Base-by-base conservation (phyloP, 306 rosid species). In the Quillaja saponaria region DNA sequence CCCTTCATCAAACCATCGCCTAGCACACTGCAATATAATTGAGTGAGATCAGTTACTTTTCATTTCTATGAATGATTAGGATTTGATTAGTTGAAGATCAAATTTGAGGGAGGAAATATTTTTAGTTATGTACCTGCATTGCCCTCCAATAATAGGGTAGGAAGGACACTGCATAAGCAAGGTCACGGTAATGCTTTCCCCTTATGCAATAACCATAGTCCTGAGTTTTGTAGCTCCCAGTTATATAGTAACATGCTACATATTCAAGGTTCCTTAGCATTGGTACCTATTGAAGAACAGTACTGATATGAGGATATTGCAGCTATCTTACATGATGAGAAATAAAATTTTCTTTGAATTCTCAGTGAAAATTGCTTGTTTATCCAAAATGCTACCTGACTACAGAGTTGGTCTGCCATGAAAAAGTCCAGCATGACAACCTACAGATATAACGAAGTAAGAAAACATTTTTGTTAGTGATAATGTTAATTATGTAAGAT, bases 361-460 rank as follows among this genome's bases (percentile, higher is more conserved):
- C 13, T 37, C 14, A 38, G 8, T 12, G 28, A 17, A 31, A 8
- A 14, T 17, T 34, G 7, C 47, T 55, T 8, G 12, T 8, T 39
- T 7, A 20, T 10, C 53, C 25, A 25, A 47, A 49, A 41, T 31
- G 37, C 0, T 87, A 94, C 99, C 97, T 94, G 99, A 77, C 99
- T 94, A 69, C 99, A 94, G 67, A 94, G 91, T 75, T 94, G 99
- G 68, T 94, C 99, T 34, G 99, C 99, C 99, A 94, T 89, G 87
- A 94, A 94, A 82, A 94, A 94, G 80, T 94, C 99, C 58, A 94
- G 82, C 99, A 94, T 94, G 75, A 94, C 90, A 78, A 94, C 99
- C 98, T 92, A 70, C 45, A 41, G 62, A 37, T 52, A 64, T 58
- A 45, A 48, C 37, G 69, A 21, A 55, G 14, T 25, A 25, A 72